A percentile compares a stretch with the other conserved stretches of the same genome.
Evolutionary conservation across 495 filamentous ascomycete genomes (phyloP).

Genomic region (Usnea hakonensis): DNA sequence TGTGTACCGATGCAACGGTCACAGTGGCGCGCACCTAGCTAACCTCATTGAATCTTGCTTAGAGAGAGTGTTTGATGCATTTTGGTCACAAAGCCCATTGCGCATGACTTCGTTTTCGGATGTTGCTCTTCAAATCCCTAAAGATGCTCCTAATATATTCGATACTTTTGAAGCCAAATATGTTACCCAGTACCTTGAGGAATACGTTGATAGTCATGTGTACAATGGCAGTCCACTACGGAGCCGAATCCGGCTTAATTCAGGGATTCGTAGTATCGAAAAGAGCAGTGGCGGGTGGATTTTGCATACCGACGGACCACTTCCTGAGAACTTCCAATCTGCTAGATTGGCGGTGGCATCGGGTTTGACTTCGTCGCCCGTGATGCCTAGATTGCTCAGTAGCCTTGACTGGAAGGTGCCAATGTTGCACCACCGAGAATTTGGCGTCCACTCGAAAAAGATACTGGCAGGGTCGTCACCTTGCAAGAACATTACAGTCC

Average conservation of each 20-base stretch:
- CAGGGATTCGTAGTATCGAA: constrained; percentile 25
- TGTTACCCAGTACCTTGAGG: constrained; percentile 36
- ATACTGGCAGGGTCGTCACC: constrained; percentile 29
- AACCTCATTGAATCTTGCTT: background rate
- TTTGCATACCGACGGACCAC: constrained; percentile 12
- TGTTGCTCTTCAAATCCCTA: constrained; percentile 25
- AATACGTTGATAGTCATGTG: constrained; percentile 32
- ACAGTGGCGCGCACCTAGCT: background rate
- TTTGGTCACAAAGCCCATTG: constrained; percentile 36
- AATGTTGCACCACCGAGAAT: constrained; percentile 37
- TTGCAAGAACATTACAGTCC: constrained; percentile 27
- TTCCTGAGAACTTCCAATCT: constrained; percentile 21
- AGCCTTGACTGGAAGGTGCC: constrained; percentile 27
- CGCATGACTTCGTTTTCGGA: constrained; percentile 36
- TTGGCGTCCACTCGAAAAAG: constrained; percentile 30
- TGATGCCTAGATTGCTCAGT: constrained; percentile 29
- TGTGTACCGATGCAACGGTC: background rate
- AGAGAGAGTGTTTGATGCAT: constrained; percentile 28
- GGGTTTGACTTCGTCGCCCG: constrained; percentile 32
- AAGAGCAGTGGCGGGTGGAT: constrained; percentile 28
- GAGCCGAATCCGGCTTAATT: constrained; percentile 28
- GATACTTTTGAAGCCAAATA: constrained; percentile 35
- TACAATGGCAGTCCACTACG: constrained; percentile 28
- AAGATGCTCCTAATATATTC: constrained; percentile 23
- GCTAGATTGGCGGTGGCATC: constrained; percentile 36